Evolutionary conservation across 305 asterid genomes (phyloP), one percentile per base, ranked within the genome.

Genomic region (Fraxinus paxiana): DNA sequence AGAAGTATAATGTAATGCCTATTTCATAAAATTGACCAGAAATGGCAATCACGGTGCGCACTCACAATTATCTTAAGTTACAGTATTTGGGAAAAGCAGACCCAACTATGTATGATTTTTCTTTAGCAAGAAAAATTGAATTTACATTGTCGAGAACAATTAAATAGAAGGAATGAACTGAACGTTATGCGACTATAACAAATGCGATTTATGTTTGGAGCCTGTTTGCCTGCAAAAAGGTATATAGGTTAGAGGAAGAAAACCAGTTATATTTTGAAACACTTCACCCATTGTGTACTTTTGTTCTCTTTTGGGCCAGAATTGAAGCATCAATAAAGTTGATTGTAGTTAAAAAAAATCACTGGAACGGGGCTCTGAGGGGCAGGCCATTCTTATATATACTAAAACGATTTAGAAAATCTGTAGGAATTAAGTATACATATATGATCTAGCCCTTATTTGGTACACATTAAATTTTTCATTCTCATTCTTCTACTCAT

Each of bases 91-190:
- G n/a, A 10, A 65, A 8, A 51, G 24, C 56, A 56, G 63, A 24
- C 24, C 73, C 26, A 20, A 56, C 51, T 46, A 63, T 82, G 75
- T 34, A 61, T 26, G 72, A 41, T 30, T 34, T 73, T 73, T 13
- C 56, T 59, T n/a, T 56, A 18, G 46, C 31, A 18, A 9, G 38
- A 22, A 80, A 69, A 69, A 13, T 15, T 15, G 41, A 30, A 30
- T 70, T 72, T 31, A 26, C 56, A 76, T 20, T 69, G 79, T 67
- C 79, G 48, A 22, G 72, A 54, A 72, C 38, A 69, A 70, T 12
- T 67, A 6, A 24, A n/a, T 28, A 72, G 71, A 34, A 31, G 34
- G 34, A 15, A 63, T 56, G 30, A 28, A 33, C 69, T 46, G 46
- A 67, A 6, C 20, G 61, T 38, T 63, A 34, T 13, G 43, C 6